These are phyloP conservation scores for Fomitopsis betulina DNA, from an alignment of 1,284 basidiomycete species.

Conservation along the genomic window DNA sequence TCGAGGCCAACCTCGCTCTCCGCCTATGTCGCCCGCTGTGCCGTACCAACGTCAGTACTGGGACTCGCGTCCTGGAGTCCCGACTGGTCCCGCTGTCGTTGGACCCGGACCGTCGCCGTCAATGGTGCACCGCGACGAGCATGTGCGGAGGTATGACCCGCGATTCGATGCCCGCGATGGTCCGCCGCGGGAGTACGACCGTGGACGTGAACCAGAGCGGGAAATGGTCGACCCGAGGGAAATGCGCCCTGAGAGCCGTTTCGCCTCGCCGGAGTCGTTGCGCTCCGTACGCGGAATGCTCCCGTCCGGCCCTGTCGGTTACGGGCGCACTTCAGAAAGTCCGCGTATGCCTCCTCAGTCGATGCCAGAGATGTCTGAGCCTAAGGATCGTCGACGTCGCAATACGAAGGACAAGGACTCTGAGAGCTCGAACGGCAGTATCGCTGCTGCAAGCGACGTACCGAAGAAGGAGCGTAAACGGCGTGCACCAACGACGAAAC, in stretches of 20 bases:
- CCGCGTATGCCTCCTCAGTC: conserved; percentile 31
- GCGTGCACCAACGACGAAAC: conserved; percentile 29
- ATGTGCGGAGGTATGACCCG: conserved; percentile 30
- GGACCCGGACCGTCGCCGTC: conserved; percentile 12
- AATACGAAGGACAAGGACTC: conserved; percentile 37
- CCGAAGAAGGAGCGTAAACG: conserved; percentile 41
- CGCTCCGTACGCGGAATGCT: conserved; percentile 23
- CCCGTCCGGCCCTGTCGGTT: conserved; percentile 18
- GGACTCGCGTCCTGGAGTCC: conserved; percentile 18
- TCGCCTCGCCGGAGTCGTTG: conserved; percentile 29
- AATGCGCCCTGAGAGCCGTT: conserved; percentile 22
- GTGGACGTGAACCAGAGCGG: conserved; percentile 9
- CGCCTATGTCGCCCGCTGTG: conserved; percentile 51
- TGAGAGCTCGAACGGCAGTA: conserved; percentile 24
- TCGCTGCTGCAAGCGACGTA: conserved; percentile 20
- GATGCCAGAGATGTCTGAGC: conserved; percentile 17
- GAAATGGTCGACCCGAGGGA: conserved; percentile 13
- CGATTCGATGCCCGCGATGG: conserved; percentile 25
- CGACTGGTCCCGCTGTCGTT: conserved; percentile 13
- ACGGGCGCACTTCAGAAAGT: conserved; percentile 35
- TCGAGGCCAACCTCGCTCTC: conserved; percentile 28
- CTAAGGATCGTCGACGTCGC: conserved; percentile 27
- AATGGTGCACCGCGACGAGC: conserved; percentile 15
- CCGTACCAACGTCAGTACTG: conserved; percentile 20
- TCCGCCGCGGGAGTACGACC: conserved; percentile 22